A percentile compares a stretch with the other conserved stretches of the same genome.
Evolutionary conservation across 257 asterid species (phyloP).

Genomic region (Fraxinus americana): DNA sequence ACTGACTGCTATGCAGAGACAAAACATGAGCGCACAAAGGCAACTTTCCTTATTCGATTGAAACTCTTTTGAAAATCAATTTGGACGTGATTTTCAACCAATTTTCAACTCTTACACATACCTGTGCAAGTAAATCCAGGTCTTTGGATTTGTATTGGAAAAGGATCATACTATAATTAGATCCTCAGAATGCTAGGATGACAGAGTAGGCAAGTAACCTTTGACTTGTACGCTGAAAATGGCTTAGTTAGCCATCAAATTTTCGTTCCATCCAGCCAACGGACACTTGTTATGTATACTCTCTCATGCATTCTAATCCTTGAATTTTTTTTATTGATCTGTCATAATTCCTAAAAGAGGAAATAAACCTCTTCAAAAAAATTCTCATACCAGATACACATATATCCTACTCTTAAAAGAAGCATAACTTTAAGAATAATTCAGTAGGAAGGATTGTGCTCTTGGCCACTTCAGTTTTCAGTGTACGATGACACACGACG

Average conservation of each 20-base stretch:
- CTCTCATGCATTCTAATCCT: constrained; percentile 24
- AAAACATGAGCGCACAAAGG: too few species aligned
- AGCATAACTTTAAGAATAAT: constrained; percentile 6
- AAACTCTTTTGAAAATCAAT: too few species aligned
- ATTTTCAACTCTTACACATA: neutral
- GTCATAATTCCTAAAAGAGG: constrained; percentile 1
- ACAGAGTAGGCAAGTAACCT: neutral
- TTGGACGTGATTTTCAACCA: too few species aligned
- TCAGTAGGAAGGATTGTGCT: constrained; percentile 14
- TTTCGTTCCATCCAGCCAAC: constrained; percentile 7
- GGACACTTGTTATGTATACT: neutral
- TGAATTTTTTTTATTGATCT: constrained; percentile 5
- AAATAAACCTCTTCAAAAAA: neutral
- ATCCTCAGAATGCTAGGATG: neutral
- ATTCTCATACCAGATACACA: neutral
- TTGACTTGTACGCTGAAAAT: neutral
- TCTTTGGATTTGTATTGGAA: constrained; percentile 5
- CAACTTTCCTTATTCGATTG: too few species aligned
- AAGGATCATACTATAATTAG: constrained; percentile 3
- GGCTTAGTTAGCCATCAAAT: neutral
- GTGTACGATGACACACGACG: neutral
- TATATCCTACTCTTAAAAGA: constrained; percentile 6
- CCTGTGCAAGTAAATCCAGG: constrained; percentile 10
- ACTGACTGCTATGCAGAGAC: too few species aligned
- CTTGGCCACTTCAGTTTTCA: constrained; percentile 2